Conservation (phyloP, 2,329 filamentous ascomycete genomes). For the Alternaria sp. region DNA sequence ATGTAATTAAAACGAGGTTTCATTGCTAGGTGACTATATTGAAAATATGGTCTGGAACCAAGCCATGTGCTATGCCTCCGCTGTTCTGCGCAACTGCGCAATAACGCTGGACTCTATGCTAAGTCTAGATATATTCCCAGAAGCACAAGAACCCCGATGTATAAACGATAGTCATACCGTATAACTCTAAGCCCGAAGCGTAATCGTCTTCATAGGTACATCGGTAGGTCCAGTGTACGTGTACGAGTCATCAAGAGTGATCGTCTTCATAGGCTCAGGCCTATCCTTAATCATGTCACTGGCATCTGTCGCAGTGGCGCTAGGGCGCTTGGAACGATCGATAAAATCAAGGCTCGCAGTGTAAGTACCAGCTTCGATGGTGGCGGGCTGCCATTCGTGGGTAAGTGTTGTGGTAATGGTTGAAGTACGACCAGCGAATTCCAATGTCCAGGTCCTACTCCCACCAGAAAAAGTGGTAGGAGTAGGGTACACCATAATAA, state of each 20-base stretch:
- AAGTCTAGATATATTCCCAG: neutral
- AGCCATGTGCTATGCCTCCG: neutral
- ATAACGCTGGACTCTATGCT: neutral
- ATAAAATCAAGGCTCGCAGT: neutral
- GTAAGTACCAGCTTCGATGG: neutral
- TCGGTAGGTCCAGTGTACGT: neutral
- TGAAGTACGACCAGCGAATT: neutral
- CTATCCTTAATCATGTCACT: neutral
- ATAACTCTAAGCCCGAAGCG: neutral
- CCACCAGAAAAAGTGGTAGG: neutral
- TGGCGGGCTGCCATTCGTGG: neutral
- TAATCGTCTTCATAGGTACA: neutral
- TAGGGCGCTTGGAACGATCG: neutral
- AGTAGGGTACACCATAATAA: neutral
- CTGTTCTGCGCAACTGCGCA: neutral
- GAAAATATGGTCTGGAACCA: neutral
- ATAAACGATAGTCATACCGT: neutral
- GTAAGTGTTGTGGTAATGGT: neutral
- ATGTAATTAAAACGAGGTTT: neutral
- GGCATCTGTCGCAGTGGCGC: neutral
- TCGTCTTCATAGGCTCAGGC: neutral
- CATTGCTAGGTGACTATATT: neutral
- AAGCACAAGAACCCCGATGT: neutral
- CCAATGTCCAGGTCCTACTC: neutral
- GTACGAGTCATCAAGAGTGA: neutral